Evolutionary conservation across 2,329 filamentous ascomycete species (phyloP), one percentile per base, ranked within the genome.

Genomic region (Graphiopsis chlorocephala): DNA sequence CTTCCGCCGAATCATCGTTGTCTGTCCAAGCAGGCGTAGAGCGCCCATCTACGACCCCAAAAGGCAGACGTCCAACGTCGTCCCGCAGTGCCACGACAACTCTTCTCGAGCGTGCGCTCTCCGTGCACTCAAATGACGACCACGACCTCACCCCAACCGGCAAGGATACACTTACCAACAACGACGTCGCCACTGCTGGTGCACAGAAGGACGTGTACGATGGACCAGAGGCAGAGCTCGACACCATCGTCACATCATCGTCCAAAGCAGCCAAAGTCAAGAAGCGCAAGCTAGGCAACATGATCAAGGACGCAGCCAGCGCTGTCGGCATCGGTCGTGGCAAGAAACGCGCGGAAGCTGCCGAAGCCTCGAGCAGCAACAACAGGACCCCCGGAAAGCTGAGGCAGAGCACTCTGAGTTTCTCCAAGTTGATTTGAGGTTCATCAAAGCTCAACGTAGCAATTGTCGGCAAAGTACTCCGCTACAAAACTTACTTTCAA

Each of bases 361-460:
- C 45, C 11, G 60, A 62, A 25, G 17, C 25, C 11, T 55, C 60
- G 4, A 55, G 48, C 60, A 61, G 58, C 45, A 65, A 38, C 33
- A 61, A 35, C 20, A 55, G 45, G 29, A 52, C 55, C 45, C 52
- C 58, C 10, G 53, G 64, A n/a, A 64, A 42, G 14, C 52, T 68
- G 63, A 70, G 64, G 68, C 70, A 71, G 65, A 70, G 66, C 58
- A 71, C 69, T 65, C 52, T 71, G 28, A 64, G 33, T 23, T 71
- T 71, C 64, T 65, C 52, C 1, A 68, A 65, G 63, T 33, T 38
- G 63, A 35, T 53, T 17, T 38, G 25, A 50, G 23, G 47, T 11
- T 20, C n/a, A 3, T 45, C n/a, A 4, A 12, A 45, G 38, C 38
- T 45, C 8, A n/a, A 3, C 2, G 10, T 8, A 20, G 2, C 38